Evolutionary conservation across 106 monocot species (phyloP), one percentile per base, ranked within the genome.

Genomic region (Dioscorea zingiberensis): DNA sequence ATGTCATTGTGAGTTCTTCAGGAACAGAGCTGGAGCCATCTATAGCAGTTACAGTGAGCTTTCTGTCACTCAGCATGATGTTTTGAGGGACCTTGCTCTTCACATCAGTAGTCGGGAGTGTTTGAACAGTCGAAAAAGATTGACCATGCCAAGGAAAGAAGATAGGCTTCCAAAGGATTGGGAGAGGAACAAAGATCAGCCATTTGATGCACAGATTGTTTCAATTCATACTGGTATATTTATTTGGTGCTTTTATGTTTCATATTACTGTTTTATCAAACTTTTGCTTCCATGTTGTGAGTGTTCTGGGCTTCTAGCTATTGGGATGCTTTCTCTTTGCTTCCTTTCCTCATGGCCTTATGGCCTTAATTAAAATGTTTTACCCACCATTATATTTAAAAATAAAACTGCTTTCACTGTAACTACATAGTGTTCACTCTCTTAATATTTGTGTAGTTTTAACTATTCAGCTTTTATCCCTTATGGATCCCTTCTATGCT

Each of bases 21-120:
- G 85, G 61, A 77, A 73, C 62, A 80, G 73, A 47, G 80, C 77
- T 18, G 85, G 85, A 58, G 85, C 80, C 44, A 58, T 78, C 21
- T 78, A 85, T 47, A 85, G 77, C 69, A 74, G 68, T 55, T 85
- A 81, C 26, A 74, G 71, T 63, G 85, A 85, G 64, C 48, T 78
- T 23, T 85, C 74, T 21, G 77, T 85, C 25, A 81, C 81, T 17
- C 85, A 85, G 28, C 85, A 85, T 67, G 85, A 85, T 74, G 74
- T 81, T 8, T 67, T 85, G 62, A 64, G 85, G 49, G 85, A 85
- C 66, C 73, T 85, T 27, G 80, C 80, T 48, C 80, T 85, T 77
- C 63, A 77, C 49, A 56, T 80, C 55, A 70, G 55, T 65, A 80
- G 70, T 59, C 63, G 63, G 9, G 80, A 80, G 6, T 13, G 58